Evolutionary conservation across 1,284 basidiomycete genomes (phyloP), one percentile per base, ranked within the genome.

Genomic region (Apiotrichum domesticum): DNA sequence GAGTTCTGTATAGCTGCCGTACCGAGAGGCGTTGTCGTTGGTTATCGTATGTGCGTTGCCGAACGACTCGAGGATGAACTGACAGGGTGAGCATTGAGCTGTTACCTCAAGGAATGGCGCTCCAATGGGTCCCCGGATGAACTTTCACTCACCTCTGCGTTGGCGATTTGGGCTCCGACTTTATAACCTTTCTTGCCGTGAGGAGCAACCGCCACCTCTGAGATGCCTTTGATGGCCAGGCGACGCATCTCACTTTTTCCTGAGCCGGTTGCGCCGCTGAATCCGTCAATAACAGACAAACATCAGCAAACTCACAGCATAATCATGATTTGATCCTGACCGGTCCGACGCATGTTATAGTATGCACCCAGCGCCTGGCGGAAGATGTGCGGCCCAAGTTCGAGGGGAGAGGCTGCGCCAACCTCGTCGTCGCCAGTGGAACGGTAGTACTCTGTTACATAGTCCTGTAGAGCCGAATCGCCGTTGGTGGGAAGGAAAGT

Each of bases 181-280:
- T 95, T 96, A 51, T 87, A 83, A 32, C 92, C 92, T 73, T 96
- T 96, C 81, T 98, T 98, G 55, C 94, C 93, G 0, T 89, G 88
- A 57, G 87, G 85, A 67, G 85, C 86, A 47, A 92, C 87, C 55
- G 88, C 89, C 58, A 97, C 83, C 73, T 95, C 88, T 45, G 96
- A 82, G 29, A 98, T 79, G 0, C 88, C 84, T 73, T 94, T 93
- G 77, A 96, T 89, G 10, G 90, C 85, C n/a, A 98, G 80, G 39
- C 92, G 82, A 43, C 89, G 83, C 66, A 87, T 87, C 77, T 98
- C 93, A 0, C 88, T 91, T 78, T 98, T 98, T 55, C 95, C 95
- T 52, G 90, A 91, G 13, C 87, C 87, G 0, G 91, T 90, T 73
- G 96, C 91, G 42, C 93, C 93, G 59, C 91, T 96, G 71, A 15